phyloP scores from a whole-genome alignment of 768 basidiomycete genomes.

The Candolleomyces eurysporus region DNA sequence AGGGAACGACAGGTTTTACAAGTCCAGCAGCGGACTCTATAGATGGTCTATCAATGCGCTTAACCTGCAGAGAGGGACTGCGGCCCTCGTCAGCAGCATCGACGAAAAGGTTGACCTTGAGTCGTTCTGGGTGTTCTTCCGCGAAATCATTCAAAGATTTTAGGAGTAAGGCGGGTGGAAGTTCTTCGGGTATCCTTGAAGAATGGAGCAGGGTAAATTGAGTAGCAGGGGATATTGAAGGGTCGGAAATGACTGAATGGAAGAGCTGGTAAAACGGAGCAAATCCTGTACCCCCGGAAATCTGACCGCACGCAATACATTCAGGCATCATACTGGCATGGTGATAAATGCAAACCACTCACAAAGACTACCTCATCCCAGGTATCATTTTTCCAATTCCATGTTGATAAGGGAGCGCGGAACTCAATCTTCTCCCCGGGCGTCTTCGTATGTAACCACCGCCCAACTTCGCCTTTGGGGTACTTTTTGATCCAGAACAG shows the following conservation, averaged over 20 bases:
- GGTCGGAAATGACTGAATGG: constrained; percentile 46
- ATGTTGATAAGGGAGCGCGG: constrained; percentile 73
- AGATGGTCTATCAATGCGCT: constrained; percentile 52
- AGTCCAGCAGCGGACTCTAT: constrained; percentile 43
- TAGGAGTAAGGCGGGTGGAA: constrained; percentile 67
- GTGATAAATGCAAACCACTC: constrained; percentile 14
- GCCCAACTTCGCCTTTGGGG: constrained; percentile 72
- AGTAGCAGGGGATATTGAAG: constrained; percentile 33
- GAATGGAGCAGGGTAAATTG: constrained; percentile 75
- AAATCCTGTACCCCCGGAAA: constrained; percentile 86
- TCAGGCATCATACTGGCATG: neutral
- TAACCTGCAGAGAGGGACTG: constrained; percentile 32
- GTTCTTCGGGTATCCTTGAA: constrained; percentile 56
- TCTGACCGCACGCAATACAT: constrained; percentile 36
- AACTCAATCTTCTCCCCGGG: constrained; percentile 70
- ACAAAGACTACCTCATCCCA: constrained; percentile 87
- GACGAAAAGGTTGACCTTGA: constrained; percentile 62
- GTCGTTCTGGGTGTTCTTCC: constrained; percentile 47
- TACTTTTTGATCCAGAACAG: constrained; percentile 83
- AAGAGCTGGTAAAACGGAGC: constrained; percentile 84
- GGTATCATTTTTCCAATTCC: constrained; percentile 47
- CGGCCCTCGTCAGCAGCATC: constrained; percentile 39
- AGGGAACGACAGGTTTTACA: constrained; percentile 21
- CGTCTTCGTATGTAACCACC: constrained; percentile 75
- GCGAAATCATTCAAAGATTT: constrained; percentile 51